Conservation (phyloP, 169 alveolate species). For the Plasmodium billcollinsi region DNA sequence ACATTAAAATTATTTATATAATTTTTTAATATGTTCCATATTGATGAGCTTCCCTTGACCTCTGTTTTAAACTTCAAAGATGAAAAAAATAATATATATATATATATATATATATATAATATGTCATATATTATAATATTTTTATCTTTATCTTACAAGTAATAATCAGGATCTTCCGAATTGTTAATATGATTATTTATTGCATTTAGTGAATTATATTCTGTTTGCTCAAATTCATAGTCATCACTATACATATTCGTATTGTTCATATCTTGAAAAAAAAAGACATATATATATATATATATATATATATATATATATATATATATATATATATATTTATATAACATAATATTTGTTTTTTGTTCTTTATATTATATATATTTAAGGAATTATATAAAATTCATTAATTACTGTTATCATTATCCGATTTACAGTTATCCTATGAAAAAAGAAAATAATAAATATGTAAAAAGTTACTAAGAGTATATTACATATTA, state of each 20-base stretch:
- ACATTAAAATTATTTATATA: too few species aligned
- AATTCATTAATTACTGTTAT: constrained; percentile 37
- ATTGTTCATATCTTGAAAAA: constrained; percentile 42
- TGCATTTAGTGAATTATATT: constrained; percentile 28
- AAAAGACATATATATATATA: constrained; percentile 7
- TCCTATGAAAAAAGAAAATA: constrained; percentile 30
- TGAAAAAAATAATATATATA: constrained; percentile 17
- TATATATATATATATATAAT: background rate
- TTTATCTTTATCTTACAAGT: constrained; percentile 39
- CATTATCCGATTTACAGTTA: constrained; percentile 69
- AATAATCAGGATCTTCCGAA: constrained; percentile 72
- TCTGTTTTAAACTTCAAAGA: constrained; percentile 43
- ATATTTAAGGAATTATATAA: background rate
- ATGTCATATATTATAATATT: constrained; percentile 1
- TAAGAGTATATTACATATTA: background rate
- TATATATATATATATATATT: background rate
- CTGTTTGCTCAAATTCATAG: constrained; percentile 46
- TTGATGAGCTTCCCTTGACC: constrained; percentile 36
- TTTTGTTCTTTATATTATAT: too few species aligned
- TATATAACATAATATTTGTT: background rate
- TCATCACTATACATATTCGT: constrained; percentile 50
- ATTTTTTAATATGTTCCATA: constrained; percentile 57
- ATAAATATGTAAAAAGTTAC: background rate
- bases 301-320: background rate
- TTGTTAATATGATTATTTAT: constrained; percentile 45